A percentile compares a stretch with the other conserved stretches of the same genome.
phyloP scores from a whole-genome alignment of 2,329 filamentous ascomycete species.

The Trichoderma hamatum region DNA sequence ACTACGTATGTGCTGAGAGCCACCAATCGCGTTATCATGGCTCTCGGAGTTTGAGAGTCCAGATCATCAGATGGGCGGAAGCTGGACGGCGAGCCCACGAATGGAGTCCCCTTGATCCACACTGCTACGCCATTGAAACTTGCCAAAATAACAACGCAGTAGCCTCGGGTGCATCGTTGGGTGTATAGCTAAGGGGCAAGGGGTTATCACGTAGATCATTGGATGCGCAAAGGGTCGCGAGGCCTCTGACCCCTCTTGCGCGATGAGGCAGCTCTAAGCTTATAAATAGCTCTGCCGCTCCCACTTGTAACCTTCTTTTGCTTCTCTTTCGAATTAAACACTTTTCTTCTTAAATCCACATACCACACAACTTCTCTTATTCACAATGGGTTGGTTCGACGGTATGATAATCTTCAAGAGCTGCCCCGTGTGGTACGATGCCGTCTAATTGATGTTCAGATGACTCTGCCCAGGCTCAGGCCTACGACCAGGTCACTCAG shows the following conservation, averaged over 20 bases:
- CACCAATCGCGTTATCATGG: conserved; percentile 23
- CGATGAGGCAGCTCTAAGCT: conserved; percentile 22
- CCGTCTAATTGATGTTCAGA: conserved; percentile 24
- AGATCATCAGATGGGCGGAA: conserved; percentile 13
- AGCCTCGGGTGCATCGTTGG: conserved; percentile 11
- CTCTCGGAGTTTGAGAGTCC: conserved; percentile 22
- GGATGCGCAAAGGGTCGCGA: neutral
- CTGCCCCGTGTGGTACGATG: neutral
- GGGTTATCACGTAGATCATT: conserved; percentile 17
- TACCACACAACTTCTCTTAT: conserved; percentile 15
- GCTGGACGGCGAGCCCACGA: conserved; percentile 16
- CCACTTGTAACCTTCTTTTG: neutral
- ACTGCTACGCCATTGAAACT: conserved; percentile 25
- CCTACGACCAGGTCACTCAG: conserved; percentile 35
- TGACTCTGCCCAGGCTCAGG: conserved; percentile 32
- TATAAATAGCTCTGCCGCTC: conserved; percentile 22
- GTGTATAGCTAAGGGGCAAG: conserved; percentile 14
- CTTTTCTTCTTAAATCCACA: conserved; percentile 4
- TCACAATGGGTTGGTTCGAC: conserved; percentile 34
- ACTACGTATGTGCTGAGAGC: conserved; percentile 23
- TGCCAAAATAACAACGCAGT: conserved; percentile 21
- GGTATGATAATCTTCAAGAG: conserved; percentile 23
- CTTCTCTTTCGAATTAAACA: conserved; percentile 12
- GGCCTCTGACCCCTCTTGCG: conserved; percentile 13
- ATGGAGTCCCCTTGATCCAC: conserved; percentile 26